A percentile compares a stretch with the other conserved stretches of the same genome.
Evolutionary conservation across 2,329 filamentous ascomycete genomes (phyloP).

Genomic region (Cercospora nicotianae): DNA sequence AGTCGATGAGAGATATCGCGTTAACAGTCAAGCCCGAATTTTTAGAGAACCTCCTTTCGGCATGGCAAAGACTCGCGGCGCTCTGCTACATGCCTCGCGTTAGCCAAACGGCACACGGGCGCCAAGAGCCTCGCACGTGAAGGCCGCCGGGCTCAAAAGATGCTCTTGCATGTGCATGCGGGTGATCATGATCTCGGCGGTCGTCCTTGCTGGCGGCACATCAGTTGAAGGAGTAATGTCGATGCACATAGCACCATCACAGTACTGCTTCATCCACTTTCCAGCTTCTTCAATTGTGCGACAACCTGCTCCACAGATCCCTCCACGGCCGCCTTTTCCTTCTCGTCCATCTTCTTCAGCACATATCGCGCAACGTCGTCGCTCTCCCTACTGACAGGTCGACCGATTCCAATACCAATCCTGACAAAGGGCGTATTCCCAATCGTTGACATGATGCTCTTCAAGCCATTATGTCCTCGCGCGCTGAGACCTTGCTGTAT

Average conservation of each 20-base stretch:
- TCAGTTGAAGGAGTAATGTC: not conserved
- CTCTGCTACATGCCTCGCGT: too few species aligned
- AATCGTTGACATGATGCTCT: conserved; percentile 63
- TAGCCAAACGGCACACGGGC: too few species aligned
- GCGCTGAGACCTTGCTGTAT: conserved; percentile 52
- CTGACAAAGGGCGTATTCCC: conserved; percentile 73
- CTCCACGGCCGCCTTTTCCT: conserved; percentile 47
- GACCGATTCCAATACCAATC: conserved; percentile 83
- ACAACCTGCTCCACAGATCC: conserved; percentile 36
- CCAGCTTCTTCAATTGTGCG: conserved; percentile 42
- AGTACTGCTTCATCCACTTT: conserved; percentile 26
- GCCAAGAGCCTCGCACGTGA: too few species aligned
- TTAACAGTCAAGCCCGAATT: too few species aligned
- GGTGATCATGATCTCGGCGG: too few species aligned
- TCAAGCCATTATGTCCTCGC: conserved; percentile 50
- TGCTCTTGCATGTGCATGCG: too few species aligned
- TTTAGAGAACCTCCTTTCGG: too few species aligned
- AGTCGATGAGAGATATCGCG: too few species aligned
- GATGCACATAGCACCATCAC: not conserved
- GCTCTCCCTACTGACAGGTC: conserved; percentile 68
- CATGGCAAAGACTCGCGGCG: too few species aligned
- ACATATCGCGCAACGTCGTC: conserved; percentile 75
- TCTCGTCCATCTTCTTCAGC: conserved; percentile 62
- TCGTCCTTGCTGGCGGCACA: not conserved
- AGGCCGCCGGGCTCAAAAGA: too few species aligned